phyloP scores from a whole-genome alignment of 805 yeast species.

The Candida rishiriensis region DNA sequence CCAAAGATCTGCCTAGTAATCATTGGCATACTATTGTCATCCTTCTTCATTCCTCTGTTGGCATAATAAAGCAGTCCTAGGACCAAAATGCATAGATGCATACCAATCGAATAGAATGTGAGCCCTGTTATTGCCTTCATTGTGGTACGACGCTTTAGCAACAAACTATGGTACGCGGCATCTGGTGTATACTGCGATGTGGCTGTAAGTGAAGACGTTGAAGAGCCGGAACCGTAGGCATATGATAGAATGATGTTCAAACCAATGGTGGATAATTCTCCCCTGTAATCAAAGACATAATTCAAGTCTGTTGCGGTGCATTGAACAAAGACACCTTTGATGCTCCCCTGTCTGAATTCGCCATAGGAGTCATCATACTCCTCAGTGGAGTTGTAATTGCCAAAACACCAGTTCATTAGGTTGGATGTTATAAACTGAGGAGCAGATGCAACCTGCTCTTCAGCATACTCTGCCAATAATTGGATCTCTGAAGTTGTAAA shows the following conservation, averaged over 20 bases:
- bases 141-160: slow-evolving; percentile 14
- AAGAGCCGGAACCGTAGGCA: slow-evolving; percentile 33
- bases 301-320: slow-evolving; percentile 15
- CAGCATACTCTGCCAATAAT: slow-evolving; percentile 42
- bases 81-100: slow-evolving; percentile 29
- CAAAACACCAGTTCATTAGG: slow-evolving; percentile 43
- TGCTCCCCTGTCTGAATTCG: slow-evolving; percentile 2
- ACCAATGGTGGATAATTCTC: slow-evolving; percentile 36
- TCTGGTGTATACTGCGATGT: slow-evolving; percentile 23
- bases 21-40: slow-evolving; percentile 31
- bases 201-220: slow-evolving; percentile 5
- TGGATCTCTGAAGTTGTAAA: slow-evolving; percentile 47
- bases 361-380: slow-evolving; percentile 2
- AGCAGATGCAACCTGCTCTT: slow-evolving; percentile 39
- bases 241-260: slow-evolving; percentile 43
- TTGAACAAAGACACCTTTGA: slow-evolving; percentile 1
- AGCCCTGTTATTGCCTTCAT: slow-evolving; percentile 29
- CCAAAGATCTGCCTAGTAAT: slow-evolving; percentile 35
- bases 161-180: slow-evolving; percentile 19
- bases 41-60: slow-evolving; percentile 30
- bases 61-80: slow-evolving; percentile 34
- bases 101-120: slow-evolving; percentile 24
- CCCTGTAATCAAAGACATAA: slow-evolving; percentile 42
- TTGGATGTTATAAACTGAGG: slow-evolving; percentile 45
- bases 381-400: slow-evolving; percentile 29